Evolutionary conservation across 768 basidiomycete species (phyloP), one percentile per base, ranked within the genome.

Genomic region (Hygrocybe punicea): DNA sequence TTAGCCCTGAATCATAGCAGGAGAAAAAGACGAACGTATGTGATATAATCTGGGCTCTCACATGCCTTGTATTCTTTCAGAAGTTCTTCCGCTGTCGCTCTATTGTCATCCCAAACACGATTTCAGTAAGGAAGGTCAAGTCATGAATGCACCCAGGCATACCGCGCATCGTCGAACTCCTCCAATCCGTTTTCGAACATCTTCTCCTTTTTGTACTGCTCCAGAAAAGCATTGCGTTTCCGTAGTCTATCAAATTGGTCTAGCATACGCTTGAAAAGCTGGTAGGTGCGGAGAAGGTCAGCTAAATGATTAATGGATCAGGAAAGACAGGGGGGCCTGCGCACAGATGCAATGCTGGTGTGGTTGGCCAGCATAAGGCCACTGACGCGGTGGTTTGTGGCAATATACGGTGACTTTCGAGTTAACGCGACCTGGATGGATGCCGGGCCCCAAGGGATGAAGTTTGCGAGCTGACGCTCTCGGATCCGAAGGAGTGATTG

Each of bases 301-400:
- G 16, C 14, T 11, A 56, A 39, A 9, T 11, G 10, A 52, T n/a
- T n/a, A n/a, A n/a, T n/a, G n/a, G n/a, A n/a, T n/a, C n/a, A n/a
- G n/a, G 19, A 21, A 14, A 17, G 25, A 47, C 36, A n/a, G 16
- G 36, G 11, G 47, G 52, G 19, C 6, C 8, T 8, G 80, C 89
- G 39, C 63, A 95, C 91, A 34, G 93, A 94, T 24, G 93, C 93
- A 58, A 99, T 93, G 64, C 93, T 94, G n/a, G 97, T 99, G 70
- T 99, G 97, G 65, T 99, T 99, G 9, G 95, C 97, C 50, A 99
- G 82, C 97, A 99, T 98, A 51, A 99, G 79, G 0, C 96, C 96
- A 69, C 95, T 98, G 55, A 98, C 95, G 11, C 95, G 88, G 71
- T 99, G 94, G 65, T 87, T 90, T 37, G 90, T 86, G 4, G 84